Evolutionary conservation across 345 rosid species (phyloP).

Genomic region (Salix brachista): DNA sequence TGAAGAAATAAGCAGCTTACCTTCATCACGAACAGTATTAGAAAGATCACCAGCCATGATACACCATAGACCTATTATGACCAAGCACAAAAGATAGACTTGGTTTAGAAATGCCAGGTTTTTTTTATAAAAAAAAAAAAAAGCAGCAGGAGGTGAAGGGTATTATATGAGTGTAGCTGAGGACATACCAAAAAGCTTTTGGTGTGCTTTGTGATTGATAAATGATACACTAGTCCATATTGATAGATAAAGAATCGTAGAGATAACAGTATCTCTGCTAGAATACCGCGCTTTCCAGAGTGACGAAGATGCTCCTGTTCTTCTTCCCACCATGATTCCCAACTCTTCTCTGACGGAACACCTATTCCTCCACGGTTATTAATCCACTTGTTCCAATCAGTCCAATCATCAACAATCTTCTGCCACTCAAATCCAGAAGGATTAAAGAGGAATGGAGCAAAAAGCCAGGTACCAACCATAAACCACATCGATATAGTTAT

Average conservation of each 20-base stretch:
- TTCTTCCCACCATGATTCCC: conserved; percentile 99
- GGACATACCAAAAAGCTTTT: conserved; percentile 64
- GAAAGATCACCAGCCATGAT: conserved; percentile 92
- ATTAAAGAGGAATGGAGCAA: conserved; percentile 96
- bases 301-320: conserved; percentile 88
- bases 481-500: conserved; percentile 98
- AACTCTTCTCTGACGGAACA: conserved; percentile 93
- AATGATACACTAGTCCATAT: conserved; percentile 92
- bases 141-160: not conserved
- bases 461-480: conserved; percentile 99
- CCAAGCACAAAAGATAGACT: conserved; percentile 5
- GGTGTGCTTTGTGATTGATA: conserved; percentile 46
- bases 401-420: conserved; percentile 99
- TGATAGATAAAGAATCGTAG: conserved; percentile 88
- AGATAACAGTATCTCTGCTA: conserved; percentile 82
- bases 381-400: conserved; percentile 99
- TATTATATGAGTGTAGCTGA: not conserved
- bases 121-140: not conserved
- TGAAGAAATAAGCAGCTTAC: conserved; percentile 36
- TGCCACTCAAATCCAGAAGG: conserved; percentile 99
- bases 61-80: conserved; percentile 79
- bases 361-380: conserved; percentile 92
- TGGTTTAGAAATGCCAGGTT: not conserved
- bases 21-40: conserved; percentile 94
- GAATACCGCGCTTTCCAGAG: conserved; percentile 92